Percentiles rank a stretch among this genome's conserved stretches.
phyloP scores from a whole-genome alignment of 768 basidiomycete genomes.

The Amanita polypyramis region DNA sequence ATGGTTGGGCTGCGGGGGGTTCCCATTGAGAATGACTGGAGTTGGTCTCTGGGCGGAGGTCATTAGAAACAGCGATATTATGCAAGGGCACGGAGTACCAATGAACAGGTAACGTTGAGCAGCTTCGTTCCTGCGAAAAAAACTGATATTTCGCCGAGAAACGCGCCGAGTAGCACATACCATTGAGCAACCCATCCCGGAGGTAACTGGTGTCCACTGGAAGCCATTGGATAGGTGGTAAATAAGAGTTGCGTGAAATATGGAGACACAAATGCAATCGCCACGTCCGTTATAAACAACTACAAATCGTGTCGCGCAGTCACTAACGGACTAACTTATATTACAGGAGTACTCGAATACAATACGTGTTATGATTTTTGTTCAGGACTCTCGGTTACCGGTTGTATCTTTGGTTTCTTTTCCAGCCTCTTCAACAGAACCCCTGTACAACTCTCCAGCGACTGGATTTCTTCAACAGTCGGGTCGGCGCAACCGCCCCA shows the following conservation, averaged over 20 bases:
- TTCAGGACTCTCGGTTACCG: not conserved
- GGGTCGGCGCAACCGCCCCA: constrained; percentile 93
- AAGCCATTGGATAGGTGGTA: constrained; percentile 30
- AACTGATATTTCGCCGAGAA: constrained; percentile 11
- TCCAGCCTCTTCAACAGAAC: constrained; percentile 56
- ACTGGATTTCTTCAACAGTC: constrained; percentile 56
- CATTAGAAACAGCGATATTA: not conserved
- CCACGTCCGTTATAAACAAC: constrained; percentile 8
- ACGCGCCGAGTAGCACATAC: constrained; percentile 30
- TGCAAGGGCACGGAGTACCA: constrained; percentile 41
- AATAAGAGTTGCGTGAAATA: constrained; percentile 13
- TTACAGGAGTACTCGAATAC: not conserved
- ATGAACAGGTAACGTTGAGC: constrained; percentile 78
- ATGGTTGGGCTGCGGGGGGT: constrained; percentile 37
- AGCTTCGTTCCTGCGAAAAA: constrained; percentile 61
- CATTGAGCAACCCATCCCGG: constrained; percentile 93
- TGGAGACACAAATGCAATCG: not conserved
- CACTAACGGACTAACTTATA: no score
- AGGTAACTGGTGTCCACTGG: constrained; percentile 61
- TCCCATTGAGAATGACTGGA: constrained; percentile 90
- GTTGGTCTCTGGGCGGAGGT: constrained; percentile 53
- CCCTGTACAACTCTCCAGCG: constrained; percentile 57
- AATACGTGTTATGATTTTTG: not conserved
- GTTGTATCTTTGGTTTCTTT: constrained; percentile 15
- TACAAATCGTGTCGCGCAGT: constrained; percentile 3